Evolutionary conservation across 2,329 filamentous ascomycete species (phyloP), one percentile per base, ranked within the genome.

Genomic region (Trichothecium sympodiale): DNA sequence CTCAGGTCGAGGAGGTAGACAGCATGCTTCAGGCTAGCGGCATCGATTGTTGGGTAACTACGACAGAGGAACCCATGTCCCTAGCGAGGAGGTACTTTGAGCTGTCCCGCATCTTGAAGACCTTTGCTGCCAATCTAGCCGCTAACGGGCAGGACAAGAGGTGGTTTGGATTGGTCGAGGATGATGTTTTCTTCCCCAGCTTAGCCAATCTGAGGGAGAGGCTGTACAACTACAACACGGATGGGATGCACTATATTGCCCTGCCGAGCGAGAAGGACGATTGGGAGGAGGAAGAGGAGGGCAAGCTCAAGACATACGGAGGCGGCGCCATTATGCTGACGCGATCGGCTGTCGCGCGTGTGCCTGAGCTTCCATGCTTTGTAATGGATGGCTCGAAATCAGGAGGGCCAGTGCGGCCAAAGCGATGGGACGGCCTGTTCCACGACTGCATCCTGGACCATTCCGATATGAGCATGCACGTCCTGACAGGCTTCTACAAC

Each of bases 161-260:
- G 30, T 67, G 61, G 52, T 58, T 60, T 27, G 64, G 55, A 1
- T 49, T 69, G 2, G 43, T 69, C 2, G 65, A 69, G 23, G 64
- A 68, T 41, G 57, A 61, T 36, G 50, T 66, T 33, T 69, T 69
- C 44, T 55, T 69, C 32, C 64, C 65, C 1, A 60, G 58, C 27
- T 44, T 67, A 23, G 47, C 51, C 1, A 50, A 55, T 29, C 56
- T 69, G 8, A 46, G 63, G 4, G 44, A 53, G 17, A 54, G 52
- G 5, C 53, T 69, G 3, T 49, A 48, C n/a, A 36, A 46, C 1
- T 60, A 59, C 37, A 51, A 59, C 32, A 40, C 53, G 1, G 43
- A 41, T 7, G 40, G 53, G 6, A 49, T 57, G 32, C 39, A 61
- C 12, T 67, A 62, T 42, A 38, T 69, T 12, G 64, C 62, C 12